phyloP scores from a whole-genome alignment of 768 basidiomycete species.

The Phlebiopsis flavidoalba region DNA sequence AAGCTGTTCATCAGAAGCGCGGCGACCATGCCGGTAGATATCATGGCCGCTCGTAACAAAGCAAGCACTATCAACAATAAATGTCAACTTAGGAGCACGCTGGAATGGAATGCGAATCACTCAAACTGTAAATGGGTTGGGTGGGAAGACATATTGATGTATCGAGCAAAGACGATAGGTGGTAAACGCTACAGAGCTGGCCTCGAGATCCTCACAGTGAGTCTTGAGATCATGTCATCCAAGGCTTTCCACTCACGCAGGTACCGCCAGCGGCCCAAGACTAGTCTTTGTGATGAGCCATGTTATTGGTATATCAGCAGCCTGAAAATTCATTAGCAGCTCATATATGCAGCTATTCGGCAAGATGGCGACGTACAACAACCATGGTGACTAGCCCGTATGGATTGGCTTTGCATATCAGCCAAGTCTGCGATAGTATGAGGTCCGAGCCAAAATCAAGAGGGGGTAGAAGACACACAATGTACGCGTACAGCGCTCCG shows the following conservation, averaged over 20 bases:
- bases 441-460: not conserved
- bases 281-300: slow-evolving; percentile 38
- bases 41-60: slow-evolving; percentile 34
- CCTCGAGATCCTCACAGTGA: not conserved
- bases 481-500: slow-evolving; percentile 27
- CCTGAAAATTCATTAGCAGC: slow-evolving; percentile 19
- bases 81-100: not conserved
- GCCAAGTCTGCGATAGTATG: slow-evolving; percentile 26
- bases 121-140: slow-evolving; percentile 26
- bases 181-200: slow-evolving; percentile 41
- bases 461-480: slow-evolving; percentile 22
- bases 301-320: slow-evolving; percentile 39
- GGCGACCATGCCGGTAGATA: slow-evolving; percentile 39
- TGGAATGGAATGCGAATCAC: slow-evolving; percentile 1
- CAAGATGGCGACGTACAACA: slow-evolving; percentile 25
- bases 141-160: slow-evolving; percentile 20
- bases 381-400: slow-evolving; percentile 36
- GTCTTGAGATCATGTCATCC: not conserved
- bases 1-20: slow-evolving; percentile 40
- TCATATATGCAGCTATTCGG: not conserved
- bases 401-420: slow-evolving; percentile 36
- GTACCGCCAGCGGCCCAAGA: slow-evolving; percentile 36
- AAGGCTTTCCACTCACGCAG: slow-evolving; percentile 30
- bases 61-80: slow-evolving; percentile 30
- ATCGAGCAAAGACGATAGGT: slow-evolving; percentile 32